A percentile compares a stretch with the other conserved stretches of the same genome.
Conservation (phyloP, 208 protist species). For the Wallacemonas sp. region DNA sequence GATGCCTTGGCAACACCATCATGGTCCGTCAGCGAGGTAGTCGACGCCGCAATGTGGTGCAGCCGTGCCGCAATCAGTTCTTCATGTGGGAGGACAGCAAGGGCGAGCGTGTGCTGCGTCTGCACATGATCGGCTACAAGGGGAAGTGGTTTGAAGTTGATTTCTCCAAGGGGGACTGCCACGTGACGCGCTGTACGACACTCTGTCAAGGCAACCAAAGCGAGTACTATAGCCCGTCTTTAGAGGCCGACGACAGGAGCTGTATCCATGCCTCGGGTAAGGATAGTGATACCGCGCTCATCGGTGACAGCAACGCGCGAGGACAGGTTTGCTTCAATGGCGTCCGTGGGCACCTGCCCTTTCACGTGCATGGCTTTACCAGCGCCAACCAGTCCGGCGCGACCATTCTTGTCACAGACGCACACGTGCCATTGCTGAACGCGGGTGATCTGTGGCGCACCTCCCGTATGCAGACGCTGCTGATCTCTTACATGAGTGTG, state of each 20-base stretch:
- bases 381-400: constrained; percentile 59
- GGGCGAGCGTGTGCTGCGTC: constrained; percentile 47
- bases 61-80: constrained; percentile 67
- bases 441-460: constrained; percentile 48
- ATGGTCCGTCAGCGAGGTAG: constrained; percentile 68
- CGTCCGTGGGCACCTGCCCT: constrained; percentile 22
- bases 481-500: constrained; percentile 45
- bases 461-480: constrained; percentile 30
- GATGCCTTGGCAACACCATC: constrained; percentile 37
- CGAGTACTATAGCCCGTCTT: constrained; percentile 4
- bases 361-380: constrained; percentile 62
- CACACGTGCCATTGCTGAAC: constrained; percentile 42
- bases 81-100: constrained; percentile 79
- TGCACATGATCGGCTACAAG: constrained; percentile 67
- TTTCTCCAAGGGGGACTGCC: constrained; percentile 62
- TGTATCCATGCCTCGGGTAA: no score
- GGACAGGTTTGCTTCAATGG: neutral
- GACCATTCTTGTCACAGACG: constrained; percentile 59
- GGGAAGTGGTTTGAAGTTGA: constrained; percentile 80
- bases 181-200: constrained; percentile 44
- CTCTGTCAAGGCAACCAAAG: constrained; percentile 3
- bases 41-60: constrained; percentile 57
- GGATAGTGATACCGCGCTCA: no score
- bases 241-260: no score
- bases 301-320: no score